A percentile compares a stretch with the other conserved stretches of the same genome.
Evolutionary conservation across 2,329 filamentous ascomycete species (phyloP).

Genomic region (Lecanicillium sp.): DNA sequence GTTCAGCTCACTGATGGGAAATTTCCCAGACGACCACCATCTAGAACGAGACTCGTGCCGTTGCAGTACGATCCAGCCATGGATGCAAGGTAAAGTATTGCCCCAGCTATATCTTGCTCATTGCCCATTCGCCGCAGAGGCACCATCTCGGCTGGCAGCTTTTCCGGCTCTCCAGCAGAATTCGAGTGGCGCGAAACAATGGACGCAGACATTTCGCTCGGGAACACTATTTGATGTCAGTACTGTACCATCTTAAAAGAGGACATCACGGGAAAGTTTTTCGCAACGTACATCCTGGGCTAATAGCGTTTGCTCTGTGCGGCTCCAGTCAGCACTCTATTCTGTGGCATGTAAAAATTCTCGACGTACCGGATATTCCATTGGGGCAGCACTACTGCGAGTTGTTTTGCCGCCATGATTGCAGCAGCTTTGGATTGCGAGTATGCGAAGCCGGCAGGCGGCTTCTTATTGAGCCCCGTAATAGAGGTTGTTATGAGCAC

Average conservation of each 20-base stretch:
- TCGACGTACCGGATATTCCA: constrained; percentile 55
- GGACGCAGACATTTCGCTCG: constrained; percentile 50
- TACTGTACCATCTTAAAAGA: too few species aligned
- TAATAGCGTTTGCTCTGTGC: constrained; percentile 44
- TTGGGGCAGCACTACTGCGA: constrained; percentile 56
- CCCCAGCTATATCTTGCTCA: constrained; percentile 53
- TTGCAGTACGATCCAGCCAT: constrained; percentile 59
- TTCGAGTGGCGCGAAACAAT: constrained; percentile 34
- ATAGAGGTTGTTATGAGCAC: constrained; percentile 70
- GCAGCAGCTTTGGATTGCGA: constrained; percentile 71
- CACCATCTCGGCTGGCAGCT: constrained; percentile 34
- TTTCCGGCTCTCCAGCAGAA: constrained; percentile 20
- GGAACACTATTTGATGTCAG: constrained; percentile 38
- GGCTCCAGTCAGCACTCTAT: too few species aligned
- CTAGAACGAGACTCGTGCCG: constrained; percentile 53
- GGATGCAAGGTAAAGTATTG: constrained; percentile 57
- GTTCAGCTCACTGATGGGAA: too few species aligned
- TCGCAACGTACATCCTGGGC: constrained; percentile 39
- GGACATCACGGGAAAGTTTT: too few species aligned
- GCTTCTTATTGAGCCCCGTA: constrained; percentile 62
- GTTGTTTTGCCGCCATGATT: constrained; percentile 63
- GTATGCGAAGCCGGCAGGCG: constrained; percentile 71
- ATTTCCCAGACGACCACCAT: constrained; percentile 53
- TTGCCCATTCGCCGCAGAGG: constrained; percentile 53
- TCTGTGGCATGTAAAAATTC: too few species aligned